Evolutionary conservation across 1,284 basidiomycete species (phyloP), one percentile per base, ranked within the genome.

Genomic region (Lentinus polychrous): DNA sequence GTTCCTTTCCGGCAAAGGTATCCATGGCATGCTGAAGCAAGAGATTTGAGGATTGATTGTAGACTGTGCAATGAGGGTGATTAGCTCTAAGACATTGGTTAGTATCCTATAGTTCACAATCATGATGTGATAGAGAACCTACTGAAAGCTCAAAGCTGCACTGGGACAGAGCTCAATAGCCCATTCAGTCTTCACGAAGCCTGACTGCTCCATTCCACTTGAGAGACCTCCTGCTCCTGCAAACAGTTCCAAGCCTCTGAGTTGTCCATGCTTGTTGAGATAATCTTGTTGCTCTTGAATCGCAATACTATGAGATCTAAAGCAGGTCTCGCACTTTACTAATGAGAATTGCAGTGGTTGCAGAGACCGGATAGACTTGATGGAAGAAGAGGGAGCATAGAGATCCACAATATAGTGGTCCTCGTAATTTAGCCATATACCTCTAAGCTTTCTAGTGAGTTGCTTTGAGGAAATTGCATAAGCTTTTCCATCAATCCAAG

Each of bases 141-240:
- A 84, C 83, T 67, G 56, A 45, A 79, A 83, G 3, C 83, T 81
- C 46, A 64, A 65, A 3, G 80, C 79, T 39, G 84, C 82, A 52
- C 78, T 70, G n/a, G 75, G 71, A 1, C 71, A 75, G 53, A 75
- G 76, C 57, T 87, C 84, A 1, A 86, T 70, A 2, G 82, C 84
- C 73, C 81, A 85, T 55, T 67, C 72, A 1, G 80, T 83, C 14
- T 83, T 68, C 5, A 86, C 73, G 62, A 72, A 76, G 0, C 73
- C 71, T 11, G 79, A 78, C 50, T 76, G 54, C 43, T 79, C 72
- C 50, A 87, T 66, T 1, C 84, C 84, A 27, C 77, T 74, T 6
- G 83, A 81, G 8, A 87, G 68, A 3, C 84, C 84, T 49, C 83
- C 84, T 46, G 82, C 83, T 57, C 84, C 83, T 59, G 75, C 71